These are phyloP conservation scores for Solanum rostratum DNA, from an alignment of 257 asterid genomes.

Conservation along the genomic window DNA sequence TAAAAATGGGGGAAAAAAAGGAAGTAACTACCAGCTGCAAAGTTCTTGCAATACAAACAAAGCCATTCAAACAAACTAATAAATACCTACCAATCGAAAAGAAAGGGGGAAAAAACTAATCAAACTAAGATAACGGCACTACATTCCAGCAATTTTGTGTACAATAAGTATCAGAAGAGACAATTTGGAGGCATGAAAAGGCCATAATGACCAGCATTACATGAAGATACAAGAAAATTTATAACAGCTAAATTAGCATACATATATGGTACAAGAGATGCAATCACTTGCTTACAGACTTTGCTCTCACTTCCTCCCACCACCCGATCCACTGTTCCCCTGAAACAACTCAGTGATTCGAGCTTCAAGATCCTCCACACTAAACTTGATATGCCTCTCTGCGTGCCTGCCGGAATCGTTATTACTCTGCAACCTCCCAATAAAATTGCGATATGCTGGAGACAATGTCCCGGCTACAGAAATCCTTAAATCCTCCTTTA, in stretches of 20 bases:
- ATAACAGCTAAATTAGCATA: constrained; percentile 11
- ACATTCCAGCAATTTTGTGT: not conserved
- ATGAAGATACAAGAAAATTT: constrained; percentile 1
- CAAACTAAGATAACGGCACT: not conserved
- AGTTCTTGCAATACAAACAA: not conserved
- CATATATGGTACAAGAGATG: constrained; percentile 23
- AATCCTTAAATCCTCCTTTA: constrained; percentile 66
- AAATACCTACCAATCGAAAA: not conserved
- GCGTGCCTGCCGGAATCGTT: constrained; percentile 50
- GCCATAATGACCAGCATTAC: not conserved
- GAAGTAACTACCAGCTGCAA: not conserved
- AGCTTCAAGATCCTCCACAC: constrained; percentile 67
- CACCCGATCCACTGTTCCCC: constrained; percentile 24
- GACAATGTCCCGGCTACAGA: constrained; percentile 39
- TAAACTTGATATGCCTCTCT: constrained; percentile 61
- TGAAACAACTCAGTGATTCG: constrained; percentile 52
- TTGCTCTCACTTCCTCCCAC: constrained; percentile 50
- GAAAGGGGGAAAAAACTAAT: too few species aligned
- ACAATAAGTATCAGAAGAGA: not conserved
- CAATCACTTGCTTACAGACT: not conserved
- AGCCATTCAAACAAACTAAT: not conserved
- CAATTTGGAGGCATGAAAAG: not conserved
- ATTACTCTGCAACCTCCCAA: constrained; percentile 40
- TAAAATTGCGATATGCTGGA: constrained; percentile 61
- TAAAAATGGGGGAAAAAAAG: not conserved